A percentile compares a stretch with the other conserved stretches of the same genome.
Evolutionary conservation across 306 rosid species (phyloP).

Genomic region (Nissolia schottii): DNA sequence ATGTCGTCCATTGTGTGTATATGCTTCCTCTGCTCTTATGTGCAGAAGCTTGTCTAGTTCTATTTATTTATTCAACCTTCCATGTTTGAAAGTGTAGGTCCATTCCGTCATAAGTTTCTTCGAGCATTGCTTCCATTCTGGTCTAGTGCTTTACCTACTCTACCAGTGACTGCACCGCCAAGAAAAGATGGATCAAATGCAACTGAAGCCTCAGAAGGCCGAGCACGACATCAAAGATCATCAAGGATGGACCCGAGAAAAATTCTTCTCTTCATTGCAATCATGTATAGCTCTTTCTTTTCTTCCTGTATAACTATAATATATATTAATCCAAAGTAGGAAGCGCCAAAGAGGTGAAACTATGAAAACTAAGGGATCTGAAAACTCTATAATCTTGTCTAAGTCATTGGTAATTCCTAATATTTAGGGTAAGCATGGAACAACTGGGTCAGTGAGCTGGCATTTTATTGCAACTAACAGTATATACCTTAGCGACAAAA

Average conservation of each 20-base stretch:
- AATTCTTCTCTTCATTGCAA: constrained; percentile 88
- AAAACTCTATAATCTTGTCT: not conserved
- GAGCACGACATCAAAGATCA: constrained; percentile 70
- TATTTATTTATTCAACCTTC: constrained; percentile 9
- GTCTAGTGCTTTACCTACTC: constrained; percentile 86
- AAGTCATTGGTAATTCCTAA: not conserved
- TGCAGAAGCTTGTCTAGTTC: constrained; percentile 20
- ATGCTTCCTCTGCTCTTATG: constrained; percentile 3
- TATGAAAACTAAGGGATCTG: not conserved
- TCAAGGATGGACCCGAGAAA: constrained; percentile 97
- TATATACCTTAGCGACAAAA: not conserved
- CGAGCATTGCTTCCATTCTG: constrained; percentile 96
- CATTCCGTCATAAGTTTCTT: constrained; percentile 84
- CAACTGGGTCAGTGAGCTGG: not conserved
- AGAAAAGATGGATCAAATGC: constrained; percentile 62
- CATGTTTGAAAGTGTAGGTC: constrained; percentile 54
- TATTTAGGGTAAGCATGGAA: not conserved
- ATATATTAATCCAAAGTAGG: constrained; percentile 3
- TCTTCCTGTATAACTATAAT: constrained; percentile 19
- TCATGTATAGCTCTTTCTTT: constrained; percentile 54
- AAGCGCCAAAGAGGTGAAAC: constrained; percentile 3
- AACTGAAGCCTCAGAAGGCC: constrained; percentile 72
- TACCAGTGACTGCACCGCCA: constrained; percentile 86
- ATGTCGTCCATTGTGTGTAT: not conserved
- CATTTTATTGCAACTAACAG: constrained; percentile 4